These are phyloP conservation scores for Geum urbanum DNA, from an alignment of 306 rosid genomes.

Conservation along the genomic window DNA sequence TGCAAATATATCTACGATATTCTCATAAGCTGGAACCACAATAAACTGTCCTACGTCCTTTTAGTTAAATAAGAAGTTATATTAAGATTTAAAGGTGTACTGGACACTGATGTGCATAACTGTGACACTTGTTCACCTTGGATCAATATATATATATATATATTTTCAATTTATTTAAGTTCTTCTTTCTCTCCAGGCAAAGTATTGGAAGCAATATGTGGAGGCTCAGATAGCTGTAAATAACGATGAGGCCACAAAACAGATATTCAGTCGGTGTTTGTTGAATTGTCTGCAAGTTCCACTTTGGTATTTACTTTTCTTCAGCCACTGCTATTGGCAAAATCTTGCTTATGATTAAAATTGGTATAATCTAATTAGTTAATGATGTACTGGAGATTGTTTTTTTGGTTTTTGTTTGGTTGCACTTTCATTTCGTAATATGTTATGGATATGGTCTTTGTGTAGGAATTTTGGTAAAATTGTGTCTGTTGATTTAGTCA, in stretches of 20 bases:
- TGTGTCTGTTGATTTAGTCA: neutral
- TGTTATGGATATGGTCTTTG: neutral
- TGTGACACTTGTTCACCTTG: neutral
- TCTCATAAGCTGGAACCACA: neutral
- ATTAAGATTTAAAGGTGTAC: neutral
- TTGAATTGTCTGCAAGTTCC: slow-evolving; percentile 86
- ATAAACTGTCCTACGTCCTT: neutral
- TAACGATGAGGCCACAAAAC: slow-evolving; percentile 84
- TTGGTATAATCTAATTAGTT: slow-evolving; percentile 2
- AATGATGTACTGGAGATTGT: neutral
- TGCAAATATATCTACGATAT: neutral
- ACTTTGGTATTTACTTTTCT: slow-evolving; percentile 59
- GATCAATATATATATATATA: neutral
- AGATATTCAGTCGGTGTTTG: slow-evolving; percentile 90
- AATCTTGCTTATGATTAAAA: slow-evolving; percentile 15
- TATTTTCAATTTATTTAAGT: slow-evolving; percentile 3
- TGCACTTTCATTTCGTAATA: neutral
- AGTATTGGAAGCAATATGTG: slow-evolving; percentile 96
- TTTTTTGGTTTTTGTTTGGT: neutral
- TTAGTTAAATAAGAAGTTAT: neutral
- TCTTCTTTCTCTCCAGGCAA: slow-evolving; percentile 54
- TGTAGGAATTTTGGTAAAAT: neutral
- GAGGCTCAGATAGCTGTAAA: slow-evolving; percentile 88
- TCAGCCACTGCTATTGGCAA: slow-evolving; percentile 22
- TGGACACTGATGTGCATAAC: neutral